A percentile compares a stretch with the other conserved stretches of the same genome.
phyloP scores from a whole-genome alignment of 2,329 filamentous ascomycete genomes.

The Diaporthe ilicicola region DNA sequence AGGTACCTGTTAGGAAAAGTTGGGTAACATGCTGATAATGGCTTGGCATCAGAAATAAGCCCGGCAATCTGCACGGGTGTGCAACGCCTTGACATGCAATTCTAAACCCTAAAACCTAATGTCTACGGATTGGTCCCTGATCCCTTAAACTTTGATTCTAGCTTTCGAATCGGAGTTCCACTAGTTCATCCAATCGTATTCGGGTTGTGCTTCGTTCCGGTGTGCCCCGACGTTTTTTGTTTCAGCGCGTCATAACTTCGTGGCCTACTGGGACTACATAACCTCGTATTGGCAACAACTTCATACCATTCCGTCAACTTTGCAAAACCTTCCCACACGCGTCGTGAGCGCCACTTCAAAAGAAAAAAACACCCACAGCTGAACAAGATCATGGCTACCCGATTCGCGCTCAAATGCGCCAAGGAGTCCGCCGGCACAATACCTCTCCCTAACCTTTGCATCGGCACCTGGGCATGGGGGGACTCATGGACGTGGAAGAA shows the following conservation, averaged over 20 bases:
- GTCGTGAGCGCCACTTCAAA: too few species aligned
- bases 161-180: neutral
- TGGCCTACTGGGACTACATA: neutral
- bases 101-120: too few species aligned
- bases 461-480: slow-evolving; percentile 86
- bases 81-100: too few species aligned
- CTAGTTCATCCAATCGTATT: slow-evolving; percentile 4
- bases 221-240: neutral
- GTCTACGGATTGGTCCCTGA: neutral
- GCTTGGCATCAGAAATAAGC: too few species aligned
- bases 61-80: too few species aligned
- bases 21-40: too few species aligned
- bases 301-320: neutral
- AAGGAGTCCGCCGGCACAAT: slow-evolving; percentile 34
- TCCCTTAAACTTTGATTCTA: neutral
- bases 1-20: too few species aligned
- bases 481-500: slow-evolving; percentile 73
- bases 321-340: too few species aligned
- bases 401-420: slow-evolving; percentile 35
- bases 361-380: neutral
- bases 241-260: neutral
- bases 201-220: neutral
- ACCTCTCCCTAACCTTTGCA: slow-evolving; percentile 62
- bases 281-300: neutral
- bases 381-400: slow-evolving; percentile 26